Evolutionary conservation across 2,329 filamentous ascomycete species (phyloP).

Genomic region (Penicillium sp.): DNA sequence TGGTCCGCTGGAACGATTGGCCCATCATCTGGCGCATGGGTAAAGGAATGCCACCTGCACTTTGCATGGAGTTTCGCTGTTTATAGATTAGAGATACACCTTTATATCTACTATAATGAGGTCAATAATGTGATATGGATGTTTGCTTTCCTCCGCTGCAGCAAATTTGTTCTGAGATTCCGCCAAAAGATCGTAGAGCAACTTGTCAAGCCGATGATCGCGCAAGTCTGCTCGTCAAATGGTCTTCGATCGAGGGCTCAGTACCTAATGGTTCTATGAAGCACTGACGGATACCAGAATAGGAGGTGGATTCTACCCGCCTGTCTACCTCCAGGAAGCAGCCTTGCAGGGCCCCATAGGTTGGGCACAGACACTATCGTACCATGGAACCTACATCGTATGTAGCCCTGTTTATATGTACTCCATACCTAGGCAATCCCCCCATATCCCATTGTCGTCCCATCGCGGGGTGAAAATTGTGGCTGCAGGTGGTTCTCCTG

Average conservation of each 20-base stretch:
- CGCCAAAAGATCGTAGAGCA: no score
- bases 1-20: background rate
- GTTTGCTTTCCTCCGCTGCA: background rate
- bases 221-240: no score
- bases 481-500: no score
- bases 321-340: no score
- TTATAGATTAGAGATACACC: slow-evolving; percentile 25
- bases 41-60: slow-evolving; percentile 10
- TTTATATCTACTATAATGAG: slow-evolving; percentile 15
- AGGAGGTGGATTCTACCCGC: background rate
- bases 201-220: no score
- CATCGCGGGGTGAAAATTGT: no score
- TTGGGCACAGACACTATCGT: background rate
- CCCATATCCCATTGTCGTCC: no score
- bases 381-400: background rate
- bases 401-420: no score
- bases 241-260: no score
- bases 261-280: no score
- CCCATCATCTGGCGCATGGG: slow-evolving; percentile 17
- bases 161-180: no score
- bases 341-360: slow-evolving; percentile 1
- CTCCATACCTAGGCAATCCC: background rate
- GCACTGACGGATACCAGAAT: no score
- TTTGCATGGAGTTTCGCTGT: slow-evolving; percentile 20
- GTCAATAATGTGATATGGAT: slow-evolving; percentile 24